Evolutionary conservation across 306 rosid genomes (phyloP).

Genomic region (Ormosia semicastrata): DNA sequence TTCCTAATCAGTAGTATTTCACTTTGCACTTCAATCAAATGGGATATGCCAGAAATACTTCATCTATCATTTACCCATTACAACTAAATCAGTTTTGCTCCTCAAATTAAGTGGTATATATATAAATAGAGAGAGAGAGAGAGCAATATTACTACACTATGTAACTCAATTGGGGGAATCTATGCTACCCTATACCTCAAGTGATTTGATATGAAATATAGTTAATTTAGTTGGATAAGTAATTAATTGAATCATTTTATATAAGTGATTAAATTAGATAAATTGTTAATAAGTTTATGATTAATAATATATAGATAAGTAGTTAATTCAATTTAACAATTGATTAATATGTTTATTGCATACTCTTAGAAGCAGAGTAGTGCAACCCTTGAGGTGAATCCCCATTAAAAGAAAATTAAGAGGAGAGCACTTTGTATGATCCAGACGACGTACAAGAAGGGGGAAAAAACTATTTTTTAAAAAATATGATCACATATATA

Average conservation of each 20-base stretch:
- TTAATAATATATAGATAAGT: too few species aligned
- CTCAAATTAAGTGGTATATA: background rate
- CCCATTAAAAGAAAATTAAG: background rate
- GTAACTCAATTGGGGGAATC: background rate
- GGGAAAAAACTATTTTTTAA: too few species aligned
- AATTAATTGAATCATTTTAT: too few species aligned
- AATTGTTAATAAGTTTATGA: too few species aligned
- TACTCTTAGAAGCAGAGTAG: background rate
- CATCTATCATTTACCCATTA: background rate
- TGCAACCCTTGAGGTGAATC: background rate
- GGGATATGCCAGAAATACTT: background rate
- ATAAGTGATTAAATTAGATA: too few species aligned
- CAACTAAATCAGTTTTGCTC: background rate
- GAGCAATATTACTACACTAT: background rate
- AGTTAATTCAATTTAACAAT: background rate
- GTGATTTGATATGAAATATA: background rate
- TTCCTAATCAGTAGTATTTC: background rate
- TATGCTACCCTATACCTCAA: background rate
- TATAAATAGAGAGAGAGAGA: background rate
- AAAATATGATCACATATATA: too few species aligned
- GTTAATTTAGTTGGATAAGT: too few species aligned
- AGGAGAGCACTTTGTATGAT: too few species aligned
- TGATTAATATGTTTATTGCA: background rate
- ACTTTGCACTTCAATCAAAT: background rate
- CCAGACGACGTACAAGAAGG: too few species aligned